phyloP scores from a whole-genome alignment of 352 stramenopile species.

The Globisporangium nagaii region DNA sequence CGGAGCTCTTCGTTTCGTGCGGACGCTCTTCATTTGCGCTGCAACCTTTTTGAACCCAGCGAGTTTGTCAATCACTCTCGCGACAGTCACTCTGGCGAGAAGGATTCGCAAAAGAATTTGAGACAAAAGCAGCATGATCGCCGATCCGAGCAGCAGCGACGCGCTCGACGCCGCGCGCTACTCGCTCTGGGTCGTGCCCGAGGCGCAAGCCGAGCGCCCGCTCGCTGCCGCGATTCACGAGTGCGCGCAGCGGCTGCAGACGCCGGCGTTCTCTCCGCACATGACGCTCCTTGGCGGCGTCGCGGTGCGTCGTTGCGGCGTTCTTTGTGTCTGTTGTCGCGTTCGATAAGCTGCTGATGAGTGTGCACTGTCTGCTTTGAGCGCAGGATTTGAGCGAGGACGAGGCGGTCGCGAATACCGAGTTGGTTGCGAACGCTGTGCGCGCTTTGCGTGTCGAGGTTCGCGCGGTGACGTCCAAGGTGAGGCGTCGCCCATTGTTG shows the following conservation, averaged over 20 bases:
- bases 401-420: slow-evolving; percentile 24
- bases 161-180: slow-evolving; percentile 30
- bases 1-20: too few relatives aligned
- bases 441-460: slow-evolving; percentile 26
- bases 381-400: slow-evolving; percentile 20
- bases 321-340: neutral
- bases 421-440: slow-evolving; percentile 29
- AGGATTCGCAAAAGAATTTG: too few relatives aligned
- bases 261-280: slow-evolving; percentile 42
- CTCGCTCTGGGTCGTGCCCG: slow-evolving; percentile 53
- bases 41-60: too few relatives aligned
- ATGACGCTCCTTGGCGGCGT: slow-evolving; percentile 55
- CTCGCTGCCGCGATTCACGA: slow-evolving; percentile 30
- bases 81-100: too few relatives aligned
- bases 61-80: too few relatives aligned
- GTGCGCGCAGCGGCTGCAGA: slow-evolving; percentile 30
- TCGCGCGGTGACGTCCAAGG: slow-evolving; percentile 45
- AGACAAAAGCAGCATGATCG: neutral
- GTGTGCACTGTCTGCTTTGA: neutral
- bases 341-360: neutral
- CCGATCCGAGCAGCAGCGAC: slow-evolving; percentile 9
- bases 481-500: too few relatives aligned
- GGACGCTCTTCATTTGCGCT: too few relatives aligned
- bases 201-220: slow-evolving; percentile 9
- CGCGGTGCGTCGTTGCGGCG: slow-evolving; percentile 20